Conservation (phyloP, 306 rosid species). For the Quillaja saponaria region DNA sequence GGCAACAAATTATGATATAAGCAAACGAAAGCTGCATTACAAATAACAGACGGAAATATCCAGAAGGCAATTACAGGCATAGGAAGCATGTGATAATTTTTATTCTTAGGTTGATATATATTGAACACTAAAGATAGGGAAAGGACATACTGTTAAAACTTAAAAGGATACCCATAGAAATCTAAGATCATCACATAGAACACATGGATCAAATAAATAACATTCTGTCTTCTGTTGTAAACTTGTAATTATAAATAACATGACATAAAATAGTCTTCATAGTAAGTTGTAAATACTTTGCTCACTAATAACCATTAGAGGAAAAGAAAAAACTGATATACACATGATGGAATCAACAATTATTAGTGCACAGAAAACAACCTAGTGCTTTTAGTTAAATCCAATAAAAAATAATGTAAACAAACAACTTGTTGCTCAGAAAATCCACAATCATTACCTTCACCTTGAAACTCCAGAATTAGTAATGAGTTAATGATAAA, state of each 20-base stretch:
- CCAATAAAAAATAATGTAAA: slow-evolving; percentile 4
- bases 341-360: neutral
- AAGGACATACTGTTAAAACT: neutral
- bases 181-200: neutral
- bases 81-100: neutral
- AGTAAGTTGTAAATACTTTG: neutral
- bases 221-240: neutral
- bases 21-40: too few relatives aligned
- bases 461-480: slow-evolving; percentile 6
- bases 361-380: neutral
- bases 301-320: slow-evolving; percentile 6
- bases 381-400: neutral
- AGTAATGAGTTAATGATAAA: neutral
- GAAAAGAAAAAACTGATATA: neutral
- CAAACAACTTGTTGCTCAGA: slow-evolving; percentile 10
- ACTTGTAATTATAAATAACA: neutral
- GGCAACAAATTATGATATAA: too few relatives aligned
- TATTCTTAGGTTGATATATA: too few relatives aligned
- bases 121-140: too few relatives aligned
- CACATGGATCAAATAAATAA: neutral
- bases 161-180: neutral
- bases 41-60: too few relatives aligned
- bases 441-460: slow-evolving; percentile 1
- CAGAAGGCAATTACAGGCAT: neutral
- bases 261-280: neutral